phyloP scores from a whole-genome alignment of 2,329 filamentous ascomycete species.

The Scedosporium boydii region DNA sequence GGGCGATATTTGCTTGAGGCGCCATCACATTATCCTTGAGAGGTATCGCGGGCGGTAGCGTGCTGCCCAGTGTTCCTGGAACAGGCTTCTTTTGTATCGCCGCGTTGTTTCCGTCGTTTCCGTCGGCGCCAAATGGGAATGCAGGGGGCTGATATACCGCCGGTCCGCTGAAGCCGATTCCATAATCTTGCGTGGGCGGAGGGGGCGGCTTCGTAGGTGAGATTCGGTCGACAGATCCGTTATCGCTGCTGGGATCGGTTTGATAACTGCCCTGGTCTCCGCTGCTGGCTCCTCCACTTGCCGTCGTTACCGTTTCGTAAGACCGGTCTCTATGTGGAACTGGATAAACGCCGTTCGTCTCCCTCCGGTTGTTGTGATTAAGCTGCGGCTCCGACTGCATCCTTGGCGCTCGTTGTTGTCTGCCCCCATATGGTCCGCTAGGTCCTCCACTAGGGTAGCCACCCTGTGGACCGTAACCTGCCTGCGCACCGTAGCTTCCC shows the following conservation, averaged over 20 bases:
- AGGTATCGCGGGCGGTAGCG: conserved; percentile 1
- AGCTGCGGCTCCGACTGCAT: conserved; percentile 38
- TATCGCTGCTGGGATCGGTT: conserved; percentile 87
- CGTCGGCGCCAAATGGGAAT: conserved; percentile 23
- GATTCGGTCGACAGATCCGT: conserved; percentile 77
- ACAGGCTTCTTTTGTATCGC: conserved; percentile 3
- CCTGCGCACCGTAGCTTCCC: conserved; percentile 20
- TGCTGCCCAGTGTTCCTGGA: background rate
- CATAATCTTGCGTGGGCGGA: conserved; percentile 54
- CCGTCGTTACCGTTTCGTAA: conserved; percentile 78
- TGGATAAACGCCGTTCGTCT: conserved; percentile 38
- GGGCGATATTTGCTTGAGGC: conserved; percentile 13
- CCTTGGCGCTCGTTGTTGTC: conserved; percentile 19
- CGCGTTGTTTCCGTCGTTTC: conserved; percentile 10
- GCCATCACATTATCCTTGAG: conserved; percentile 1
- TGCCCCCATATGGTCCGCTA: background rate
- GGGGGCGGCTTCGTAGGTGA: conserved; percentile 41
- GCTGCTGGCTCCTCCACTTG: conserved; percentile 61
- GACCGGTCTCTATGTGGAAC: conserved; percentile 63
- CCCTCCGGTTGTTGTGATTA: conserved; percentile 24
- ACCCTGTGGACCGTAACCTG: no score
- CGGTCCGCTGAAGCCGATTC: conserved; percentile 44
- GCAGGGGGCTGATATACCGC: conserved; percentile 31
- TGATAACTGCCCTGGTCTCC: conserved; percentile 69
- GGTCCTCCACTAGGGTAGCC: conserved; percentile 12